Percentiles rank a stretch among this genome's conserved stretches.
Evolutionary conservation across 2,329 filamentous ascomycete species (phyloP).

Genomic region (Hymenoscyphus albidus): DNA sequence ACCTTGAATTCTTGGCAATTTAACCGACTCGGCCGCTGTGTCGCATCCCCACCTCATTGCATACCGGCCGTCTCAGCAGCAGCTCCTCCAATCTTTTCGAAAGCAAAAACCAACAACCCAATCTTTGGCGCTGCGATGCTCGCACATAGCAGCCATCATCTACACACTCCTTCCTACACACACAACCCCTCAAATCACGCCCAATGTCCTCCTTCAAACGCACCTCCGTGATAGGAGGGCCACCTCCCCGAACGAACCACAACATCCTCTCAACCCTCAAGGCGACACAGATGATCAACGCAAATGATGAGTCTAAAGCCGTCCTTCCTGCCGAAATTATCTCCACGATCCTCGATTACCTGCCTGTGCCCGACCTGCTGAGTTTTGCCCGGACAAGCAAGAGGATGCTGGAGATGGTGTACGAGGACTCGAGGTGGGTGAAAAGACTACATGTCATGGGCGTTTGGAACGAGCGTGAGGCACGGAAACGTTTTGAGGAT

Average conservation of each 20-base stretch:
- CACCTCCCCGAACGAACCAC: constrained; percentile 32
- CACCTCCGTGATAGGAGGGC: constrained; percentile 25
- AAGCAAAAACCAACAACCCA: not conserved
- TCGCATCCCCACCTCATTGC: not conserved
- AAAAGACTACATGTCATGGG: constrained; percentile 80
- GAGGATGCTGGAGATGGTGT: constrained; percentile 95
- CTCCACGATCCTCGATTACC: constrained; percentile 80
- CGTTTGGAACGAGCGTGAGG: constrained; percentile 87
- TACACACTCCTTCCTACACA: not conserved
- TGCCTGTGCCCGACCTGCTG: constrained; percentile 80
- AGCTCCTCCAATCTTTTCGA: not conserved
- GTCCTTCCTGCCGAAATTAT: constrained; percentile 86
- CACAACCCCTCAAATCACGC: not conserved
- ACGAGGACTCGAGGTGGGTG: constrained; percentile 96
- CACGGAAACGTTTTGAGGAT: constrained; percentile 75
- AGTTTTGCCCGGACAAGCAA: constrained; percentile 79
- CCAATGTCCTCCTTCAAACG: constrained; percentile 45
- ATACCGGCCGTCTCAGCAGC: not conserved
- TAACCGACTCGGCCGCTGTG: not conserved
- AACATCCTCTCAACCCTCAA: constrained; percentile 73
- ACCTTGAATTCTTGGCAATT: not conserved
- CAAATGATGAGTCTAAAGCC: constrained; percentile 55
- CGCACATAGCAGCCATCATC: not conserved
- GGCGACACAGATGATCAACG: constrained; percentile 69
- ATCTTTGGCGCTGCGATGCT: constrained; percentile 7